phyloP scores from a whole-genome alignment of 2,329 filamentous ascomycete genomes.

The Neonectria ditissima region DNA sequence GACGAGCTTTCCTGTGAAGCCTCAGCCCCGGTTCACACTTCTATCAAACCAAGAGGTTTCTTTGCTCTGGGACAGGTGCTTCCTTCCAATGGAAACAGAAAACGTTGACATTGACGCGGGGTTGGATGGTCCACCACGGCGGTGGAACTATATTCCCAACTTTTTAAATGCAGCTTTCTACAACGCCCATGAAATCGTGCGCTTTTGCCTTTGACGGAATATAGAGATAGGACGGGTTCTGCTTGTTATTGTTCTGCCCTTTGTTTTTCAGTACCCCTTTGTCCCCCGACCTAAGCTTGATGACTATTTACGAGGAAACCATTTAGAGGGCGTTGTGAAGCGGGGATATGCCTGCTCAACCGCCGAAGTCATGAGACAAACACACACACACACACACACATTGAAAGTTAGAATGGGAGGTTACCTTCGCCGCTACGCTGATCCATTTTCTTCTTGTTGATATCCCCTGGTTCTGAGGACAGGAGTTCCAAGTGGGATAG shows the following conservation, averaged over 20 bases:
- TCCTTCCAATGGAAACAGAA: constrained; percentile 12
- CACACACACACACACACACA: constrained; percentile 7
- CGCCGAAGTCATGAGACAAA: constrained; percentile 27
- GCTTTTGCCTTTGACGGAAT: constrained; percentile 11
- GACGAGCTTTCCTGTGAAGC: constrained; percentile 71
- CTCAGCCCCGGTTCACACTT: not conserved
- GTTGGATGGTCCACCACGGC: constrained; percentile 7
- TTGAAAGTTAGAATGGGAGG: constrained; percentile 35
- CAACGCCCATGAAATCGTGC: constrained; percentile 13
- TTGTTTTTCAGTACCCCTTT: constrained; percentile 11
- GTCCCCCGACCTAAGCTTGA: constrained; percentile 27
- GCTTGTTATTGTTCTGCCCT: constrained; percentile 4
- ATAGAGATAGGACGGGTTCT: constrained; percentile 25
- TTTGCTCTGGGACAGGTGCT: not conserved
- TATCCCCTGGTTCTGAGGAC: constrained; percentile 9
- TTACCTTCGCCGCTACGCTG: constrained; percentile 20
- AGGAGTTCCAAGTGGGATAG: not conserved
- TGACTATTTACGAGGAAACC: constrained; percentile 37
- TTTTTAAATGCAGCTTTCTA: constrained; percentile 4
- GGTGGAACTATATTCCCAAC: not conserved
- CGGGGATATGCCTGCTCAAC: constrained; percentile 18
- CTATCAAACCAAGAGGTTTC: constrained; percentile 21
- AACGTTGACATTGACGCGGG: constrained; percentile 9
- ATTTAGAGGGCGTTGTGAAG: constrained; percentile 44
- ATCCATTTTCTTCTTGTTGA: constrained; percentile 18